phyloP scores from a whole-genome alignment of 1,284 basidiomycete species.

The Cutaneotrichosporon mucoides region DNA sequence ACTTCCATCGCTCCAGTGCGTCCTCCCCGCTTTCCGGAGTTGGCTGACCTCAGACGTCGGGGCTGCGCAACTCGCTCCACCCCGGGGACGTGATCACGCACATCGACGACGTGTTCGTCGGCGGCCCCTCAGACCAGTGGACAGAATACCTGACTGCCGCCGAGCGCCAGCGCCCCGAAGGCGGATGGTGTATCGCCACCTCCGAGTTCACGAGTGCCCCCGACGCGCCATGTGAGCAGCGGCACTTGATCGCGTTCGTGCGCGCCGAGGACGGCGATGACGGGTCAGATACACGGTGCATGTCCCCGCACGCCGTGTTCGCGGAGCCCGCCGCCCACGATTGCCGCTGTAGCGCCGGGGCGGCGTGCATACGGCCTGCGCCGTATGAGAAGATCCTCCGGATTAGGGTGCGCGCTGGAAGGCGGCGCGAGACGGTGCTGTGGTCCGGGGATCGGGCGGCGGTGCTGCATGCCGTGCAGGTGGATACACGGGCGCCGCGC shows the following conservation, averaged over 20 bases:
- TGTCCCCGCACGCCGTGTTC: constrained; percentile 33
- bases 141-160: constrained; percentile 23
- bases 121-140: constrained; percentile 26
- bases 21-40: background rate
- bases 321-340: background rate
- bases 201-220: constrained; percentile 9
- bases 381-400: constrained; percentile 28
- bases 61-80: constrained; percentile 16
- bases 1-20: constrained; percentile 28
- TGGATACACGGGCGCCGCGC: constrained; percentile 25
- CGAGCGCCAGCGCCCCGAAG: background rate
- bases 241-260: constrained; percentile 11
- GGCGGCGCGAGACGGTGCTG: constrained; percentile 22
- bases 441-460: constrained; percentile 34
- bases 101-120: constrained; percentile 35
- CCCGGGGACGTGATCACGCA: constrained; percentile 38
- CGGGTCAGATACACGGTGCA: constrained; percentile 20
- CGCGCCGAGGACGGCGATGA: constrained; percentile 14
- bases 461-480: constrained; percentile 26
- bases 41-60: background rate
- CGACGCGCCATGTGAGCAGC: constrained; percentile 5
- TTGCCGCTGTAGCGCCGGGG: constrained; percentile 20
- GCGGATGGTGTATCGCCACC: constrained; percentile 17
- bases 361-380: constrained; percentile 32
- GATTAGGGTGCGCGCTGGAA: constrained; percentile 18